Percentiles rank a stretch among this genome's conserved stretches.
phyloP scores from a whole-genome alignment of 345 rosid species.

The Ceriops tagal region DNA sequence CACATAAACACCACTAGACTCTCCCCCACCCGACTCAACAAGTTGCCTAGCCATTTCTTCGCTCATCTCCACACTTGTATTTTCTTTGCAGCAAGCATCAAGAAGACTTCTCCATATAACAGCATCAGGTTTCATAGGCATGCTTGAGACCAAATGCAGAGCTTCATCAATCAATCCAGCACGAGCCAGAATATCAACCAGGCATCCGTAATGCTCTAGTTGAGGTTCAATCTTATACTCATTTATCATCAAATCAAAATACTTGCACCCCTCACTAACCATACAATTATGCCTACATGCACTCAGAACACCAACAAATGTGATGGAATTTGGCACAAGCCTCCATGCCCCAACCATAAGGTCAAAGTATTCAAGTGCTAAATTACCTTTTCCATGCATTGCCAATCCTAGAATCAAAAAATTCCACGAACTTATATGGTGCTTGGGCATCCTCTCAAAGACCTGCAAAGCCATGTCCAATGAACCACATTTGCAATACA shows the following conservation, averaged over 20 bases:
- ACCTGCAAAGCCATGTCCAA: slow-evolving; percentile 52
- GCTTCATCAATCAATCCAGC: slow-evolving; percentile 64
- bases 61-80: slow-evolving; percentile 49
- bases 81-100: slow-evolving; percentile 59
- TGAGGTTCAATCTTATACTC: slow-evolving; percentile 52
- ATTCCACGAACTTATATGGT: slow-evolving; percentile 69
- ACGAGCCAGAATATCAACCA: slow-evolving; percentile 61
- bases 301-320: slow-evolving; percentile 54
- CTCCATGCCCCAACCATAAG: slow-evolving; percentile 29
- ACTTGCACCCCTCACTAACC: slow-evolving; percentile 47
- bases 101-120: slow-evolving; percentile 82
- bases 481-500: slow-evolving; percentile 75
- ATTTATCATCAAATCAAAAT: slow-evolving; percentile 53
- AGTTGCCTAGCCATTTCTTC: slow-evolving; percentile 52
- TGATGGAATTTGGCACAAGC: slow-evolving; percentile 48
- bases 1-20: slow-evolving; percentile 57
- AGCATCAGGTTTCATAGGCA: slow-evolving; percentile 64
- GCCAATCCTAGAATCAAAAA: slow-evolving; percentile 64
- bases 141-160: slow-evolving; percentile 44
- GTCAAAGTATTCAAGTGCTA: slow-evolving; percentile 43
- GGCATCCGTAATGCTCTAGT: slow-evolving; percentile 72
- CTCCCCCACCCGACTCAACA: slow-evolving; percentile 41
- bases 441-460: slow-evolving; percentile 51
- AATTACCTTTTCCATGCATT: slow-evolving; percentile 53
- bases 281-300: slow-evolving; percentile 66